Evolutionary conservation across 176 grass and related monocot genomes (phyloP).

Genomic region (Juncus effusus): DNA sequence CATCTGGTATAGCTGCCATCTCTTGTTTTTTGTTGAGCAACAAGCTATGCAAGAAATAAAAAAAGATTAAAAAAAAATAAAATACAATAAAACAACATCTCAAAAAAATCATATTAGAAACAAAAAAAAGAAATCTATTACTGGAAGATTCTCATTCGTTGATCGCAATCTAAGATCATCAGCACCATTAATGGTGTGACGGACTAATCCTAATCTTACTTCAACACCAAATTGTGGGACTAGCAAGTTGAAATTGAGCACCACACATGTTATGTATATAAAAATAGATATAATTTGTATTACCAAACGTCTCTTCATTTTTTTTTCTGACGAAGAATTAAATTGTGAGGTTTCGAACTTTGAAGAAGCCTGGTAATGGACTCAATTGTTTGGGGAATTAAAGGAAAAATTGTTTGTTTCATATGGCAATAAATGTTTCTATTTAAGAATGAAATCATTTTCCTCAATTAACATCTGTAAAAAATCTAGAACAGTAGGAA

Average conservation of each 20-base stretch:
- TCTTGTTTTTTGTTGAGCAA: background rate
- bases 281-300: background rate
- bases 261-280: background rate
- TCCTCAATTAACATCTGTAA: no score
- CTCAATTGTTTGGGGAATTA: no score
- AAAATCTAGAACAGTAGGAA: no score
- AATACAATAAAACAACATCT: background rate
- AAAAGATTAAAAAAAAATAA: background rate
- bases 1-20: background rate
- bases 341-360: no score
- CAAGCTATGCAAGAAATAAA: no score
- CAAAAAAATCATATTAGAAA: background rate
- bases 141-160: background rate
- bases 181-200: background rate
- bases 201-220: background rate
- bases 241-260: conserved; percentile 4
- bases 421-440: no score
- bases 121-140: background rate
- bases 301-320: background rate
- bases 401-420: no score
- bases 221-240: background rate
- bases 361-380: no score
- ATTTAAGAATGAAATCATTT: no score
- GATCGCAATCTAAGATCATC: background rate
- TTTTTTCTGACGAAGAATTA: background rate